Conservation (phyloP, 305 asterid genomes). For the Fraxinus baroniana region DNA sequence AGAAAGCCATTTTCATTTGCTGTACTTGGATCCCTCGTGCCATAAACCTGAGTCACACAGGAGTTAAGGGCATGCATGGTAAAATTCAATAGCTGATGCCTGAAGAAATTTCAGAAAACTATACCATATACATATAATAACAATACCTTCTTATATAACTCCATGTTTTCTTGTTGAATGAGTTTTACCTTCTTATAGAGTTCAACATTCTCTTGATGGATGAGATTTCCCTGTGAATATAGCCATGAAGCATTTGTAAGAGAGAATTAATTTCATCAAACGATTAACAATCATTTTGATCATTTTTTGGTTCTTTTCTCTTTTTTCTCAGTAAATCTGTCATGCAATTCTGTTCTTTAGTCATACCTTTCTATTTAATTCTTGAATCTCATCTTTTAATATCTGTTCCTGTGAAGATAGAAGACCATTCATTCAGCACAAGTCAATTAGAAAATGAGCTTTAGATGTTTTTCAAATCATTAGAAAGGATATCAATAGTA, state of each 20-base stretch:
- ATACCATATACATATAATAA: background rate
- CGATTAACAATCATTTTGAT: too few relatives aligned
- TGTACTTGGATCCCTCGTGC: conserved; percentile 25
- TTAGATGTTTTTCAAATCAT: background rate
- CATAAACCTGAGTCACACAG: conserved; percentile 37
- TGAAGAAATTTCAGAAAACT: background rate
- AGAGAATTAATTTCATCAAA: background rate
- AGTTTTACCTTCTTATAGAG: conserved; percentile 50
- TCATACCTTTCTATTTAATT: conserved; percentile 56
- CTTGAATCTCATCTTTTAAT: conserved; percentile 56
- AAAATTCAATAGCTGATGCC: background rate
- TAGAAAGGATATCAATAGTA: background rate
- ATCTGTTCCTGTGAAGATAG: conserved; percentile 50
- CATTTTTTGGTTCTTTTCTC: too few relatives aligned
- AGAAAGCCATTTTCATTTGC: conserved; percentile 20
- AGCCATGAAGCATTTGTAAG: background rate
- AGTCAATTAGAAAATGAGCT: background rate
- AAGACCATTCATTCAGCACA: background rate
- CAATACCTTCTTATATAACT: conserved; percentile 46
- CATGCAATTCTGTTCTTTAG: background rate
- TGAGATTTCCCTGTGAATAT: conserved; percentile 8
- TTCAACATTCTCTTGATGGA: conserved; percentile 63
- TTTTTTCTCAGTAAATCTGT: background rate
- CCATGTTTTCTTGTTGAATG: conserved; percentile 44
- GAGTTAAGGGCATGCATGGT: background rate